Evolutionary conservation across 106 monocot genomes (phyloP).

Genomic region (Apostasia shenzhenica): DNA sequence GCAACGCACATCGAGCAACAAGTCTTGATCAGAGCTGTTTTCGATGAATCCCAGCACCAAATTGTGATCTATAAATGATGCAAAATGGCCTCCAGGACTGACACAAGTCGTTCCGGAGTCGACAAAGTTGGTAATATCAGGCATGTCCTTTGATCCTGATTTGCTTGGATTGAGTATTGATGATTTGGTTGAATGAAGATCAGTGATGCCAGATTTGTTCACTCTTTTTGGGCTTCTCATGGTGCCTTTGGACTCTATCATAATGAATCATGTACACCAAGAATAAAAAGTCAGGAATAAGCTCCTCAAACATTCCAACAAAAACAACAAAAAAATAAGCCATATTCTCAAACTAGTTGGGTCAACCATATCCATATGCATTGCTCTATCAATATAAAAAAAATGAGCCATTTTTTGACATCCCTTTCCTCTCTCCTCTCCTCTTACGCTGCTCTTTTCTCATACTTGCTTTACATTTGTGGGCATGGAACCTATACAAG

Average conservation of each 20-base stretch:
- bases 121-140: conserved; percentile 16
- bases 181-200: conserved; percentile 4
- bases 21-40: conserved; percentile 35
- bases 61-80: conserved; percentile 16
- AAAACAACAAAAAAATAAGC: no score
- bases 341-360: no score
- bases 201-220: conserved; percentile 4
- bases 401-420: no score
- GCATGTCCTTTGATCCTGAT: conserved; percentile 2
- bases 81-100: conserved; percentile 36
- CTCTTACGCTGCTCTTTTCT: no score
- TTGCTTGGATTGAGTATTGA: conserved; percentile 6
- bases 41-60: conserved; percentile 24
- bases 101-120: conserved; percentile 33
- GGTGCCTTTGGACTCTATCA: conserved; percentile 15
- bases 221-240: conserved; percentile 36
- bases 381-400: no score
- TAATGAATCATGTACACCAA: background rate
- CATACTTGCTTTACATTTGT: no score
- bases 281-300: no score
- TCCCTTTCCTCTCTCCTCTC: no score
- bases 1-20: conserved; percentile 38
- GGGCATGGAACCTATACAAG: no score
- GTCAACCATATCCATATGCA: no score
- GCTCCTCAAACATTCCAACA: no score